Percentiles rank a stretch among this genome's conserved stretches.
Evolutionary conservation across 2,329 filamentous ascomycete genomes (phyloP).

Genomic region (Talaromyces piceae): DNA sequence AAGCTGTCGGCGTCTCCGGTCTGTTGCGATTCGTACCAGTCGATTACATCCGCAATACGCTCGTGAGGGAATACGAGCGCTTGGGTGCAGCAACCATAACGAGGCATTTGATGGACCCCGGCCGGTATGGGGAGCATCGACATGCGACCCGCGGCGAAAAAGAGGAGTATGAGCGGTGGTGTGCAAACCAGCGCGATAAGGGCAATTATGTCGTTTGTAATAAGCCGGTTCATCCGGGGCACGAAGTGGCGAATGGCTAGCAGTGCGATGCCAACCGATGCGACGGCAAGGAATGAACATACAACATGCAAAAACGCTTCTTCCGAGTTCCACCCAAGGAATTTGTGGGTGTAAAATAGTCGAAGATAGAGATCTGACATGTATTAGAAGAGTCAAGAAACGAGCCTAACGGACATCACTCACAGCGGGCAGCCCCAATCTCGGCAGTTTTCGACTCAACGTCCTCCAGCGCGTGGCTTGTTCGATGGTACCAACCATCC

Average conservation of each 20-base stretch:
- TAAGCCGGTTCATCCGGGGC: background rate
- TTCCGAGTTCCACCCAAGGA: conserved; percentile 40
- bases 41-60: conserved; percentile 19
- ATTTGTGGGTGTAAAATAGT: conserved; percentile 41
- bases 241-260: background rate
- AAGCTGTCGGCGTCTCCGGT: conserved; percentile 34
- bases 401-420: background rate
- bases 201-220: conserved; percentile 15
- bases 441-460: background rate
- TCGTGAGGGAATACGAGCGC: conserved; percentile 35
- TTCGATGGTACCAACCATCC: conserved; percentile 3
- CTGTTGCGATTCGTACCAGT: conserved; percentile 25
- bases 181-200: conserved; percentile 21
- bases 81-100: conserved; percentile 40
- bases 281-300: conserved; percentile 20
- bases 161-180: conserved; percentile 25
- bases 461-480: background rate
- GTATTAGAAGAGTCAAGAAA: background rate
- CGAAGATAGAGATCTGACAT: conserved; percentile 35
- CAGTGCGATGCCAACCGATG: background rate
- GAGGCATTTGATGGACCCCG: conserved; percentile 34
- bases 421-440: background rate
- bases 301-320: conserved; percentile 30
- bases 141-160: conserved; percentile 35
- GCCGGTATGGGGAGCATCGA: conserved; percentile 29